Evolutionary conservation across 139 green algal species (phyloP), one percentile per base, ranked within the genome.

Genomic region (Chlorella ohadii): DNA sequence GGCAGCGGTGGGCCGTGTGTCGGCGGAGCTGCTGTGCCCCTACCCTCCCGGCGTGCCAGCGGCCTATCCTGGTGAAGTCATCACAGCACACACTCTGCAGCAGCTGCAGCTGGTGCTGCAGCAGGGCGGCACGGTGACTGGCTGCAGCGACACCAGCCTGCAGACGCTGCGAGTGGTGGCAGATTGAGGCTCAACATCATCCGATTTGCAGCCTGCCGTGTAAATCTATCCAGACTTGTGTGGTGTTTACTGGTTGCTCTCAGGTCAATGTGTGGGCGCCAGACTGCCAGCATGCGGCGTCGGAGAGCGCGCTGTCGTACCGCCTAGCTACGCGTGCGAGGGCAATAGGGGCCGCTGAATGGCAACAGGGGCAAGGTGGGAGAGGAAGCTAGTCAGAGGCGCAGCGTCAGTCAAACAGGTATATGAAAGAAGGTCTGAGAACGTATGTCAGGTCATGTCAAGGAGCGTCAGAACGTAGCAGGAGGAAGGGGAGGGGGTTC

Each of bases 11-110:
- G 93, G 93, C 11, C 47, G 86, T 9, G 47, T 92, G 19, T 90
- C 83, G 25, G 95, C 94, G 22, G 96, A 98, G 86, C 85, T 97
- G 63, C 61, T 98, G 76, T 96, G 92, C 78, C 95, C 96, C 9
- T 98, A 98, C 82, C 96, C 96, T 1, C 96, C 96, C 1, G 96
- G 96, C 19, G 93, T 98, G 34, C 95, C 96, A 22, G 71, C 91
- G 13, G 38, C 95, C 33, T 81, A 96, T 27, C 96, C 96, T 22
- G 96, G 96, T 23, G 96, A 98, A 81, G 31, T 81, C 0, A 74
- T 98, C 33, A 92, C 67, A 0, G 16, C 12, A 0, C 57, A 59
- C 0, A 86, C 57, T 22, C 23, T 97, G 33, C n/a, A 63, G 20
- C 6, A 63, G 65, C 84, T 97, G 70, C 39, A 34, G 19, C 25